Evolutionary conservation across 73 alveolate genomes (phyloP), one percentile per base, ranked within the genome.

Genomic region (Uronychia setigera): DNA sequence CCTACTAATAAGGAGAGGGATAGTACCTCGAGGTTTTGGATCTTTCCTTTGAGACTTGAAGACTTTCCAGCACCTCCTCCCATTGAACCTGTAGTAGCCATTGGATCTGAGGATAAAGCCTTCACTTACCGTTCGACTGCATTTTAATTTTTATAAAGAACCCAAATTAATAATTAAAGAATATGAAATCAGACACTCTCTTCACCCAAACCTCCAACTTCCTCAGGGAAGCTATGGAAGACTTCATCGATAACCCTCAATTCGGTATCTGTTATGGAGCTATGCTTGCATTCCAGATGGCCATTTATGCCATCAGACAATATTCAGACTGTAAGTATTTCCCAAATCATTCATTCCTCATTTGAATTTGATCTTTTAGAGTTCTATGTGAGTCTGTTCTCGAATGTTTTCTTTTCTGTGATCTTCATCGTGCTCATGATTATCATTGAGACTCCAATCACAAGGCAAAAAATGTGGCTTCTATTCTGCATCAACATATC

Each of bases 381-480:
- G 5, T 46, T 46, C 19, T 46, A 11, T 46, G 67, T 46, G 67
- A 46, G 19, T 46, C 67, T 46, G 67, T 46, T 46, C 19, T 46
- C 67, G 67, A 11, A 46, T 46, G 5, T 46, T 19, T 46, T 46
- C 67, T 46, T 46, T 19, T 11, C 67, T 11, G 19, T 46, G n/a
- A 46, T 46, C 67, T 46, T 46, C 67, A 46, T 46, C 67, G 67
- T 46, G n/a, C 67, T 46, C 67, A 46, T 46, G 67, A 46, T 46
- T 19, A 46, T 46, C 67, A 46, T 46, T 46, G 67, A 46, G 67
- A 46, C 67, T 19, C 67, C 67, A 5, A 5, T 46, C 67, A 46
- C 67, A 5, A 46, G 67, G 67, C 67, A 46, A 5, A 46, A 46
- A 19, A 46, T 46, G 67, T 46, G 67, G 67, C 5, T 46, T 5